Conservation (phyloP, 2,329 filamentous ascomycete genomes). For the Monilinia vaccinii-corymbosi region DNA sequence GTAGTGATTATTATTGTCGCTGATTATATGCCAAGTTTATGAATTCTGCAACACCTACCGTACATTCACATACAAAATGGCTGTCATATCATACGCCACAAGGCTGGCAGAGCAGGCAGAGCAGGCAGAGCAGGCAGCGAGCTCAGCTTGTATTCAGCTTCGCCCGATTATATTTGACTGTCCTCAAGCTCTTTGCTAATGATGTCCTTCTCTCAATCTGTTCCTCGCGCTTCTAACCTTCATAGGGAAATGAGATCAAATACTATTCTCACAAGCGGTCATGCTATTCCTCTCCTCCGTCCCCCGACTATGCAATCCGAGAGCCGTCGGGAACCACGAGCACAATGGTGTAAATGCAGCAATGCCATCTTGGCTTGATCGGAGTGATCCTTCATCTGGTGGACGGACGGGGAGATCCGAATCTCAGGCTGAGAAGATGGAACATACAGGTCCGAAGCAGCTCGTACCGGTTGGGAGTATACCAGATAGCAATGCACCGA, state of each 20-base stretch:
- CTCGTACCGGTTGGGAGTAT: not conserved
- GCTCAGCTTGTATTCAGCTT: not conserved
- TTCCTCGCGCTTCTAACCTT: not conserved
- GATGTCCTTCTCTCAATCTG: not conserved
- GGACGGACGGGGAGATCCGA: not conserved
- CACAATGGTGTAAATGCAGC: not conserved
- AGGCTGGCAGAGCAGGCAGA: not conserved
- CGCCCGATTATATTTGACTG: not conserved
- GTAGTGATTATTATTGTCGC: too few relatives aligned
- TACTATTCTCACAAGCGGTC: not conserved
- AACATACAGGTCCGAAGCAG: not conserved
- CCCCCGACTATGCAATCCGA: not conserved
- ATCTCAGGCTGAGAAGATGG: not conserved
- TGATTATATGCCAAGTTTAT: not conserved
- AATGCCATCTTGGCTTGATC: not conserved
- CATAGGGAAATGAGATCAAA: not conserved
- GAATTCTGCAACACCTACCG: not conserved
- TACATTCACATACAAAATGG: not conserved
- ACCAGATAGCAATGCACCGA: not conserved
- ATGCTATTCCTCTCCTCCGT: constrained; percentile 3
- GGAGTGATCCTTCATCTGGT: not conserved
- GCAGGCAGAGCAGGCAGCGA: not conserved
- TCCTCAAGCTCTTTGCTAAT: not conserved
- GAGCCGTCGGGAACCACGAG: not conserved
- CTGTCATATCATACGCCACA: not conserved